Percentiles rank a stretch among this genome's conserved stretches.
These are phyloP conservation scores for Zea mays DNA, from an alignment of 176 grass and related monocot species.

Conservation along the genomic window Zm-B73-REFERENCE-NAM-5.0 NC_050097.1:226964501-226965000, in stretches of 20 bases:
- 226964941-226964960: too few species aligned
- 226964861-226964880: neutral
- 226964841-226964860: neutral
- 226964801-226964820: conserved; percentile 21
- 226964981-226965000: too few species aligned
- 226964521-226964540: conserved; percentile 57
- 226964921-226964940: neutral
- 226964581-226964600: conserved; percentile 48
- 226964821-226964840: conserved; percentile 5
- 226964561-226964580: conserved; percentile 68
- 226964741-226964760: neutral
- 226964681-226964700: conserved; percentile 54
- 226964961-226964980: too few species aligned
- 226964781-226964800: conserved; percentile 21
- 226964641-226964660: conserved; percentile 49
- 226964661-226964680: conserved; percentile 59
- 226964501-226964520: conserved; percentile 70
- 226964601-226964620: conserved; percentile 28
- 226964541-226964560: conserved; percentile 56
- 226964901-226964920: neutral
- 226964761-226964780: conserved; percentile 20
- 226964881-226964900: neutral
- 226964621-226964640: too few species aligned
- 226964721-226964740: conserved; percentile 11
- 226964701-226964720: conserved; percentile 27